Conservation (phyloP, 768 basidiomycete genomes). For the Leucocoprinus sp. region DNA sequence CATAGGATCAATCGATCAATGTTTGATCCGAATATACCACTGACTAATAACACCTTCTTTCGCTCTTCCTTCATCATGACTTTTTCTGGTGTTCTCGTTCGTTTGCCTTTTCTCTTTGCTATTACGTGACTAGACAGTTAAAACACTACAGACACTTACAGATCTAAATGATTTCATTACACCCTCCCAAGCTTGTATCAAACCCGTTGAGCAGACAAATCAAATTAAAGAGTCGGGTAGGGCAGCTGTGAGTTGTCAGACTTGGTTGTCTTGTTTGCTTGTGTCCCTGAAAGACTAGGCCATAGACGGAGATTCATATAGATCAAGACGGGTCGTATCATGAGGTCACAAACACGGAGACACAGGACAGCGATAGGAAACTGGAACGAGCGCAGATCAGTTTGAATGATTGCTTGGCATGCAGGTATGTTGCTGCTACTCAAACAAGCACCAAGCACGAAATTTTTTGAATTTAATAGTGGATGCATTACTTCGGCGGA, state of each 20-base stretch:
- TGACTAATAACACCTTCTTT: slow-evolving; percentile 9
- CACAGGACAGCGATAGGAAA: slow-evolving; percentile 35
- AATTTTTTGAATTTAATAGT: slow-evolving; percentile 29
- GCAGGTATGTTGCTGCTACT: slow-evolving; percentile 56
- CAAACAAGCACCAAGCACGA: not conserved
- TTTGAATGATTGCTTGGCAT: slow-evolving; percentile 95
- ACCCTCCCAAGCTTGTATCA: slow-evolving; percentile 95
- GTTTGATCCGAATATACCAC: slow-evolving; percentile 11
- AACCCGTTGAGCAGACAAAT: slow-evolving; percentile 63
- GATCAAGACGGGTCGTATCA: slow-evolving; percentile 84
- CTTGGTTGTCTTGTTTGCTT: not conserved
- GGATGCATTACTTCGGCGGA: slow-evolving; percentile 99
- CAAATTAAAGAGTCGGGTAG: slow-evolving; percentile 24
- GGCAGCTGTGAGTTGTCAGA: slow-evolving; percentile 25
- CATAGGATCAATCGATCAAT: not conserved
- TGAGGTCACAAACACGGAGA: slow-evolving; percentile 44
- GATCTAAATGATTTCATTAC: slow-evolving; percentile 97
- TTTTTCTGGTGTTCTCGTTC: slow-evolving; percentile 80
- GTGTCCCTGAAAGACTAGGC: not conserved
- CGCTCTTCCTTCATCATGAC: slow-evolving; percentile 46
- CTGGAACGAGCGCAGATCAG: slow-evolving; percentile 93
- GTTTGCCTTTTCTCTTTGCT: slow-evolving; percentile 19
- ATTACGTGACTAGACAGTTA: slow-evolving; percentile 6
- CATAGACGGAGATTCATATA: slow-evolving; percentile 86
- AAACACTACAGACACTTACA: slow-evolving; percentile 59